These are phyloP conservation scores for Porphyrellus cyaneotinctus DNA, from an alignment of 768 basidiomycete genomes.

Conservation along the genomic window DNA sequence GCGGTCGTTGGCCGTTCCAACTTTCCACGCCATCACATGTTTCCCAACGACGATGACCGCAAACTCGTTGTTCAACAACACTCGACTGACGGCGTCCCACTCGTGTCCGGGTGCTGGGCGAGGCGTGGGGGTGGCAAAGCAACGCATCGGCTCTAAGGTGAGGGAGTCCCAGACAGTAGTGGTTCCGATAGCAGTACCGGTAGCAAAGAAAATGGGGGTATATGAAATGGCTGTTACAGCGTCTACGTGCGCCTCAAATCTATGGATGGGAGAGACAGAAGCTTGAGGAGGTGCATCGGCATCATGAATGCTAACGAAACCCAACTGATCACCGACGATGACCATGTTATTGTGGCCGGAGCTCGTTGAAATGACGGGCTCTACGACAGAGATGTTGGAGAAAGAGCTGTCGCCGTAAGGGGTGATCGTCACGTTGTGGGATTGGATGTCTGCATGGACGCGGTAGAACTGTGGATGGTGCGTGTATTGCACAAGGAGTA, in stretches of 20 bases:
- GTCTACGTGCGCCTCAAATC: conserved; percentile 63
- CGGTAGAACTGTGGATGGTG: conserved; percentile 52
- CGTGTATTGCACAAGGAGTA: conserved; percentile 49
- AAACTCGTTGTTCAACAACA: conserved; percentile 51
- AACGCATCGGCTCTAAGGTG: conserved; percentile 53
- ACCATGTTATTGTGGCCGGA: conserved; percentile 48
- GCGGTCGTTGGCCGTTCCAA: conserved; percentile 40
- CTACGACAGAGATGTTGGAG: conserved; percentile 47
- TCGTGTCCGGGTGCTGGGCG: conserved; percentile 33
- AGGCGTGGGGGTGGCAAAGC: conserved; percentile 47
- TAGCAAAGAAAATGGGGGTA: conserved; percentile 55
- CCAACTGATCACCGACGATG: conserved; percentile 61
- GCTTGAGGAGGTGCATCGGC: conserved; percentile 33
- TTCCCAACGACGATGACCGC: conserved; percentile 59
- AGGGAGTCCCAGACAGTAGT: conserved; percentile 64
- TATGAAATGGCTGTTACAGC: conserved; percentile 64
- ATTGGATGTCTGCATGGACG: conserved; percentile 35
- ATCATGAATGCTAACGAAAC: conserved; percentile 59
- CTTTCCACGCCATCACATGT: conserved; percentile 64
- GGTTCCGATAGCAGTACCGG: conserved; percentile 61
- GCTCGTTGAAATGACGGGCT: conserved; percentile 41
- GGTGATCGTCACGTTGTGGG: conserved; percentile 30
- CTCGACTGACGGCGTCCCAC: conserved; percentile 48
- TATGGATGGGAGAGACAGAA: conserved; percentile 35
- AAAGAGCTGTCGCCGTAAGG: conserved; percentile 51